phyloP scores from a whole-genome alignment of 768 basidiomycete genomes.

The Sutorius australiensis region DNA sequence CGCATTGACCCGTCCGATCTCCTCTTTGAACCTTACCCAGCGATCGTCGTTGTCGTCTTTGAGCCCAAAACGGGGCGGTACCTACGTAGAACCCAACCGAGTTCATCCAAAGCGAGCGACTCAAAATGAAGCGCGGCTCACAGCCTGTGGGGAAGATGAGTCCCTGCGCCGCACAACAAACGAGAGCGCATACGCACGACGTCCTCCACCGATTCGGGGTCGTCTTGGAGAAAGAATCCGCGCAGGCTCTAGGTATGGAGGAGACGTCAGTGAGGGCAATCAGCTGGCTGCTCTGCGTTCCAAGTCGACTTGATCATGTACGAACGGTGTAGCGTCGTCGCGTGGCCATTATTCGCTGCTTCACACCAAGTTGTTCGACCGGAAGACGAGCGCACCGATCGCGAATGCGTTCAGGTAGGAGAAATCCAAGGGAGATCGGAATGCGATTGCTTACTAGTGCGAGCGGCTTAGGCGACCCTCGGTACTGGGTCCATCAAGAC shows the following conservation, averaged over 20 bases:
- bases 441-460: neutral
- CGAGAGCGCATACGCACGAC: slow-evolving; percentile 6
- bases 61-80: slow-evolving; percentile 57
- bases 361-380: neutral
- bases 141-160: slow-evolving; percentile 5
- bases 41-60: slow-evolving; percentile 46
- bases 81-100: slow-evolving; percentile 44
- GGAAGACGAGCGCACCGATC: neutral
- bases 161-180: too few species aligned
- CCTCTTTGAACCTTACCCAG: slow-evolving; percentile 45
- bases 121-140: slow-evolving; percentile 2
- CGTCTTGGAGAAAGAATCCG: slow-evolving; percentile 21
- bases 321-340: slow-evolving; percentile 20
- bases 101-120: neutral
- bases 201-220: slow-evolving; percentile 10
- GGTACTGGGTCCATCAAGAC: neutral
- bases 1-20: slow-evolving; percentile 44
- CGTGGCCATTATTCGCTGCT: slow-evolving; percentile 12
- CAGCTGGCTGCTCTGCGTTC: neutral
- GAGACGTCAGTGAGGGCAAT: neutral
- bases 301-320: neutral
- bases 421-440: neutral
- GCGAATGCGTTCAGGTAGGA: neutral
- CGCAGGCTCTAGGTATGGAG: slow-evolving; percentile 2
- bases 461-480: neutral